Percentiles rank a stretch among this genome's conserved stretches.
These are phyloP conservation scores for Aspergillus haitiensis DNA, from an alignment of 495 filamentous ascomycete species.

Conservation along the genomic window DNA sequence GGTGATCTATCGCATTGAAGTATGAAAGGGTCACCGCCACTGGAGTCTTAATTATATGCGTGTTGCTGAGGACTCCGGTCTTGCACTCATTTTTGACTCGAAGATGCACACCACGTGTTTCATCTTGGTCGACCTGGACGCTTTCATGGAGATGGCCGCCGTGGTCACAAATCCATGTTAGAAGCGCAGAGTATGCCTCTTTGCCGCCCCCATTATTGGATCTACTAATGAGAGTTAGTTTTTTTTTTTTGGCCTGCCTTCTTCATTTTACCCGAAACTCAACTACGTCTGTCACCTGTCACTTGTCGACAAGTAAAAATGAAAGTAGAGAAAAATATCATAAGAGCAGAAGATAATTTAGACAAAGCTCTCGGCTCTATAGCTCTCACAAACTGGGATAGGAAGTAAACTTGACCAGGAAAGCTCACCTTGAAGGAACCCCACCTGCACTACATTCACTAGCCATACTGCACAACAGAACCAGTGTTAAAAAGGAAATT, in stretches of 20 bases:
- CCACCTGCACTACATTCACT: background rate
- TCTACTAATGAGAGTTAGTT: conserved; percentile 9
- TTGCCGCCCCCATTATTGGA: conserved; percentile 23
- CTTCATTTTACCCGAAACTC: background rate
- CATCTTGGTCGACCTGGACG: conserved; percentile 43
- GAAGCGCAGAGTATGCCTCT: conserved; percentile 34
- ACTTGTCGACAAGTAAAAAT: background rate
- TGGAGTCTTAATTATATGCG: conserved; percentile 46
- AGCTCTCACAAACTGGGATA: background rate
- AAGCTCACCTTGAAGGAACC: conserved; percentile 6
- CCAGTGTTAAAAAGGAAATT: background rate
- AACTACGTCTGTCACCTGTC: background rate
- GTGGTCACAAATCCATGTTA: conserved; percentile 44
- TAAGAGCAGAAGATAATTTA: background rate
- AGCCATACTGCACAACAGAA: background rate
- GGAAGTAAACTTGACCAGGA: background rate
- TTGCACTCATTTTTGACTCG: conserved; percentile 39
- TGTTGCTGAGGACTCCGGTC: conserved; percentile 30
- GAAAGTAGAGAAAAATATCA: background rate
- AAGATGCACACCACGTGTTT: conserved; percentile 47
- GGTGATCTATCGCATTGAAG: conserved; percentile 48
- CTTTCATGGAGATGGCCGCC: conserved; percentile 44
- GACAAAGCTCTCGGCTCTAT: no score
- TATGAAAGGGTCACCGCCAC: conserved; percentile 52
- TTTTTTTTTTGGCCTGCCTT: background rate